Evolutionary conservation across 306 rosid species (phyloP), one percentile per base, ranked within the genome.

Genomic region (Carpinus viminea): DNA sequence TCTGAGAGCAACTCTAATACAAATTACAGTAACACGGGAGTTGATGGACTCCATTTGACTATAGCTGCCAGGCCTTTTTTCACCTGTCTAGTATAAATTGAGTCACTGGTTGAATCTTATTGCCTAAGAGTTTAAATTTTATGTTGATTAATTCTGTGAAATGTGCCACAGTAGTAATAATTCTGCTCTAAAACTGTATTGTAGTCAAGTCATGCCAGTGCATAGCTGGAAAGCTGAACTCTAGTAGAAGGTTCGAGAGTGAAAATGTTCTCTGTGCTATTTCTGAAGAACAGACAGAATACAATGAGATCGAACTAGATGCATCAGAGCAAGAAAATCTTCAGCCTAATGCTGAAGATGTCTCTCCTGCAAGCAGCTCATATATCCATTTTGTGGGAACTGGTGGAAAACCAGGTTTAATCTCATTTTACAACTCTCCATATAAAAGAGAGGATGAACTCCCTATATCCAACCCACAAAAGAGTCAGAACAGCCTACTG

Each of bases 351-450:
- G 74, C 78, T 28, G 87, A 88, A 74, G 91, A 82, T 60, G 65
- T 75, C 77, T 78, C 87, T 76, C 80, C 82, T 73, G 80, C 74
- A 55, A 85, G 84, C 74, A 73, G 74, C 83, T 80, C 87, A 59
- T 79, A 80, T 88, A 53, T 75, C 70, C 60, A 70, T 59, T 81
- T 78, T 77, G 83, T 87, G 70, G 88, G 90, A 76, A 75, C 86
- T 82, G 89, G 83, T 50, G 99, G 99, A 82, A 95, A 84, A 82
- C 93, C 97, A 0, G 99, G 98, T 72, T 70, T 89, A 12, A 52
- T 95, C 78, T 95, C 98, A 64, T 95, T 95, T 82, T 91, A 95
- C 85, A 90, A 82, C 77, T 85, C 80, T 47, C 92, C 97, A 1
- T 89, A 88, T 80, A 60, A 81, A 83, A 84, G 78, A 64, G 89